Percentiles rank a stretch among this genome's conserved stretches.
phyloP scores from a whole-genome alignment of 2,329 filamentous ascomycete genomes.

The Leptographium wingfieldii region DNA sequence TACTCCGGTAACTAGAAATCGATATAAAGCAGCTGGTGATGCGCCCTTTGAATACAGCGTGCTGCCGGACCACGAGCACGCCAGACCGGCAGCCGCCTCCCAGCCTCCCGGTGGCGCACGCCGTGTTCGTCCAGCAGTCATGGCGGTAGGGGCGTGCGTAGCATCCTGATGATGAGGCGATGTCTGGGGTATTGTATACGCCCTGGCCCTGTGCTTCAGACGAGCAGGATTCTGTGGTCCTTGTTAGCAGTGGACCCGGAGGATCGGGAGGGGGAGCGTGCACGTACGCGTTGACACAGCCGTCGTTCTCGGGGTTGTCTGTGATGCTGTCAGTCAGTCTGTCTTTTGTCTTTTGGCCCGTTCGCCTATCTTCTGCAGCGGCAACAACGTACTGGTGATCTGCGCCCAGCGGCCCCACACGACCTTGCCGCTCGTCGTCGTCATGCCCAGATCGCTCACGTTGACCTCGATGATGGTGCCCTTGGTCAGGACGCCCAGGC shows the following conservation, averaged over 20 bases:
- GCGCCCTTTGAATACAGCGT: neutral
- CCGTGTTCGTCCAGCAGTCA: neutral
- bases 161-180: neutral
- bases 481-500: conserved; percentile 68
- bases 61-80: neutral
- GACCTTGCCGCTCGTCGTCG: conserved; percentile 84
- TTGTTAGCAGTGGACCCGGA: neutral
- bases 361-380: neutral
- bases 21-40: neutral
- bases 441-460: conserved; percentile 78
- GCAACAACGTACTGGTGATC: conserved; percentile 30
- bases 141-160: neutral
- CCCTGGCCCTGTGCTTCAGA: neutral
- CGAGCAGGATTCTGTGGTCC: conserved; percentile 2
- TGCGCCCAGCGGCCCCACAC: conserved; percentile 83
- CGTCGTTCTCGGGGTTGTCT: conserved; percentile 15
- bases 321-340: neutral
- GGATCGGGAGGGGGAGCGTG: neutral
- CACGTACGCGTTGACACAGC: conserved; percentile 12
- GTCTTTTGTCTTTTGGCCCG: no score
- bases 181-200: neutral
- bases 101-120: neutral
- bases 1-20: neutral
- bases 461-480: conserved; percentile 79
- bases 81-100: neutral